Evolutionary conservation across 2,329 filamentous ascomycete genomes (phyloP), one percentile per base, ranked within the genome.

Genomic region (Talaromyces verruculosus): DNA sequence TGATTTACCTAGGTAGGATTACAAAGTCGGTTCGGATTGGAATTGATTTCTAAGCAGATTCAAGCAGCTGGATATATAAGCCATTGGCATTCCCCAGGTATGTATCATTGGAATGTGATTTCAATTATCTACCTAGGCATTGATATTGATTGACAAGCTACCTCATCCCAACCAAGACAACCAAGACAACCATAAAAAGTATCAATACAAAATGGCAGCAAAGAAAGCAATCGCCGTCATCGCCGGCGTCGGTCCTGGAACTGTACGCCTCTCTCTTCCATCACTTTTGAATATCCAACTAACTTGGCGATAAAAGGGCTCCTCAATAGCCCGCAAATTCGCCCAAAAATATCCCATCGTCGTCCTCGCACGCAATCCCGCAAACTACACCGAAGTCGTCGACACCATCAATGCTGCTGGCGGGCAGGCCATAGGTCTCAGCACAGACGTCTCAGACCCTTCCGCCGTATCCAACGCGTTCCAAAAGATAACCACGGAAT

Each of bases 401-500:
- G 72, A 84, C 45, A 86, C 89, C 68, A 89, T 89, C 77, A 87
- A 87, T 71, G 73, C 77, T 25, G 76, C 71, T 6, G 87, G 87
- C 64, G 87, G 87, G 1, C 83, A 84, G 64, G 87, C 87, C 0
- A 75, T 88, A 19, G 87, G 87, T 10, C 84, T 89, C 72, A 85
- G 83, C 68, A 83, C 87, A 7, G 87, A 89, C 69, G 80, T 88
- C 0, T 80, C 85, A 0, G 82, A 84, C 69, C 76, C 80, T 0
- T 75, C 79, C 28, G 86, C 84, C 68, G 78, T 89, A 3, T 80
- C 82, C 30, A 76, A 73, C 5, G 85, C 87, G 0, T 84, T 89
- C 62, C 76, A 80, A 7, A 76, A 83, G 69, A 85, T 89, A 69
- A 78, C 84, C 61, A 74, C 83, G 61, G 81, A 87, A 67, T 43